A percentile compares a stretch with the other conserved stretches of the same genome.
Evolutionary conservation across 805 yeast genomes (phyloP).

Genomic region (Saccharomycopsis oosterbeekiorum): DNA sequence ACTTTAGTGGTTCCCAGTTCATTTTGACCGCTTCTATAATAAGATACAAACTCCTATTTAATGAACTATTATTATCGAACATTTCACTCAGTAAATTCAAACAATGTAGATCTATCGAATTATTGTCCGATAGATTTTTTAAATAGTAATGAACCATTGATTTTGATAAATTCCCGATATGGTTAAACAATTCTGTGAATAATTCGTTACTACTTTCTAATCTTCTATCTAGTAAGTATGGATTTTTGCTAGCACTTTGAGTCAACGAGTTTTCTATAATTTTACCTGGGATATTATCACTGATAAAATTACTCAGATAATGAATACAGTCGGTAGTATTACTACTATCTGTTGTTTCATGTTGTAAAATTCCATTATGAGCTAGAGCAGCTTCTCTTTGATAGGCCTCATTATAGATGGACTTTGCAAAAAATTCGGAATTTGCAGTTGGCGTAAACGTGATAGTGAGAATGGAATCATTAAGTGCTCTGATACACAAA

Average conservation of each 20-base stretch:
- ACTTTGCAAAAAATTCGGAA: conserved; percentile 33
- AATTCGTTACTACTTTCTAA: neutral
- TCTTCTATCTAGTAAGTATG: neutral
- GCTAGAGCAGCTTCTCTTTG: neutral
- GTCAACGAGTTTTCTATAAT: neutral
- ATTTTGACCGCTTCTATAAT: neutral
- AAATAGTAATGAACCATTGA: neutral
- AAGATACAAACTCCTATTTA: neutral
- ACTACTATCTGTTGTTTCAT: neutral
- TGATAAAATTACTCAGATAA: neutral
- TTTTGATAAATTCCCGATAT: neutral
- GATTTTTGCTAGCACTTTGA: neutral
- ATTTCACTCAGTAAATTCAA: neutral
- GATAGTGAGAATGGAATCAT: conserved; percentile 58
- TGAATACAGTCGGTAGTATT: neutral
- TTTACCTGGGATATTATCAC: neutral
- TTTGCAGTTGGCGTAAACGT: conserved; percentile 38
- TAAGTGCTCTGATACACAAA: conserved; percentile 66
- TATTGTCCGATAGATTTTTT: neutral
- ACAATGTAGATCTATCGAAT: neutral
- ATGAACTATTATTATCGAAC: neutral
- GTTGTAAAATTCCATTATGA: neutral
- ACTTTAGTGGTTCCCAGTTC: neutral
- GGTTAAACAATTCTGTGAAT: neutral
- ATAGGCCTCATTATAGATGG: conserved; percentile 28